Base-by-base conservation (phyloP, 2,329 filamentous ascomycete species). In the Aureobasidium sp. region DNA sequence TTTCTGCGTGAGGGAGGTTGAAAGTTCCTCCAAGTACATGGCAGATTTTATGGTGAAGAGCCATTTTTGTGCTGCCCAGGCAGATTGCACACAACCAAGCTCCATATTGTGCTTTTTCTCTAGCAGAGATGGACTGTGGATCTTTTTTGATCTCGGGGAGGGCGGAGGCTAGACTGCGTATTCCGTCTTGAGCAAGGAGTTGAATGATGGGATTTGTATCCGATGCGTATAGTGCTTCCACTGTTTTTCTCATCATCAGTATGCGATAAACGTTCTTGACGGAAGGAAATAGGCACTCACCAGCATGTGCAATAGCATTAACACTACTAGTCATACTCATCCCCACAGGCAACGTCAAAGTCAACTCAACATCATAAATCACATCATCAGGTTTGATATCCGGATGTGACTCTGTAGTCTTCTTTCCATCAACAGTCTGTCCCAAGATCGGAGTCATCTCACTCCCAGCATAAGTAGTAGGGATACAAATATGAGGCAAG, bases 21-120 rank as follows among this genome's bases (percentile, higher is more conserved):
- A 91, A 90, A 70, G 82, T 86, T 10, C 89, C 90, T 29, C 89
- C 89, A 1, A 91, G 79, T 0, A 86, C 87, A 72, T 91, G 89
- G 77, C 88, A 91, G 2, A 92, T 82, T 73, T 91, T 92, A 76
- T 91, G 89, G 72, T 91, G 90, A 18, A 91, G 82, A 3, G 87
- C 84, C 87, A 91, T 91, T 62, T 84, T 84, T 3, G 88, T 86
- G 66, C 79, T 85, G 8, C 88, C 88, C 1, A 91, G 80, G 70
- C 87, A 89, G 29, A 81, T 84, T 38, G 88, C 88, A 70, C 88
- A 91, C 1, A 91, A 84, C 87, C 88, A 91, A 43, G 89, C 88
- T 27, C 88, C 89, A 71, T 90, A 90, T 1, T 87, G 82, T 18
- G 88, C 88, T 27, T 23, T 43, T n/a, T 58, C 54, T 5, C 54